phyloP scores from a whole-genome alignment of 139 green algal genomes.

The Trebouxia sp. region DNA sequence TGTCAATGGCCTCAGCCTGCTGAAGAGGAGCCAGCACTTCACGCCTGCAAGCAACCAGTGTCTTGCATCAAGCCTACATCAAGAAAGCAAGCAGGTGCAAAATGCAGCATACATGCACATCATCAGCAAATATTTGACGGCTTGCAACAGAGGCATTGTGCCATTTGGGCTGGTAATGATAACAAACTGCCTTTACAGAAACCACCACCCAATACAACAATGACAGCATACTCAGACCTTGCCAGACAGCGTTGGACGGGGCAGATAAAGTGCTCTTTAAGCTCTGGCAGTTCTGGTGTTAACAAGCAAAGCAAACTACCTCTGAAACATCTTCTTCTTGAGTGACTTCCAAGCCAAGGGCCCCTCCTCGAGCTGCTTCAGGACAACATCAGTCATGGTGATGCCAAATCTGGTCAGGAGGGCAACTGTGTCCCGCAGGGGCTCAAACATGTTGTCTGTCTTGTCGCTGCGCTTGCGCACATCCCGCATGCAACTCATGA shows the following conservation, averaged over 20 bases:
- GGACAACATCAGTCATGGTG: constrained; percentile 50
- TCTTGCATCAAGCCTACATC: neutral
- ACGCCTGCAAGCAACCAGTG: constrained; percentile 35
- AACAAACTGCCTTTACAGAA: no score
- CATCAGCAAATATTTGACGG: neutral
- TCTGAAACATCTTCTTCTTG: constrained; percentile 89
- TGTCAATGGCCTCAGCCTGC: constrained; percentile 78
- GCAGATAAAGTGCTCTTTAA: neutral
- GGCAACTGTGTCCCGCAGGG: constrained; percentile 73
- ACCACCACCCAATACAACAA: no score
- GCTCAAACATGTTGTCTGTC: constrained; percentile 87
- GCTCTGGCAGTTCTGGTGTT: neutral
- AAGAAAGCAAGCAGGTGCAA: neutral
- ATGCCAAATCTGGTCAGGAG: constrained; percentile 75
- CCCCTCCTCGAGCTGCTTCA: constrained; percentile 71
- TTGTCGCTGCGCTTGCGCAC: constrained; percentile 75
- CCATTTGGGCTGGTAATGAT: no score
- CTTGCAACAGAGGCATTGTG: no score
- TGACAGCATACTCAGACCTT: neutral
- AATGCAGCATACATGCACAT: neutral
- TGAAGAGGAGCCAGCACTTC: constrained; percentile 75
- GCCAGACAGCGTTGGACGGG: neutral
- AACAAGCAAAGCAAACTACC: neutral
- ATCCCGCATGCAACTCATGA: constrained; percentile 87
- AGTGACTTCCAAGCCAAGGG: constrained; percentile 63